Evolutionary conservation across 2,329 filamentous ascomycete genomes (phyloP), one percentile per base, ranked within the genome.

Genomic region (Capronia americana): DNA sequence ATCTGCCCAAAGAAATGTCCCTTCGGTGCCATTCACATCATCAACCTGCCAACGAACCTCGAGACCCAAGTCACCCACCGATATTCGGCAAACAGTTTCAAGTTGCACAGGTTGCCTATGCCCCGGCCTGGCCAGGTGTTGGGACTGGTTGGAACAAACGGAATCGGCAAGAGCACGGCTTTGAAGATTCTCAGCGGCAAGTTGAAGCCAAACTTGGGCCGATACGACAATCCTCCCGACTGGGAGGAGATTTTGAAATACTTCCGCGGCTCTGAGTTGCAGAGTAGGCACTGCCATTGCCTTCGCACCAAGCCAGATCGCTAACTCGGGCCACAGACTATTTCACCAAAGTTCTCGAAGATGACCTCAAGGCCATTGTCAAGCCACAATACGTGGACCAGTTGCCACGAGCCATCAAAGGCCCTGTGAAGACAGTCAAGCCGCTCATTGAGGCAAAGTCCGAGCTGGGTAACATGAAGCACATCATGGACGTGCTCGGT

Each of bases 311-410:
- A 14, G 20, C 38, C 38, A 44, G 17, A 44, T 44, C 75, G 74
- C 75, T 50, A 10, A 20, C 26, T 34, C 17, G 8, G 30, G 46
- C 4, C 5, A 57, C 73, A 92, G 92, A 99, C 84, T 99, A 99
- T 83, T 98, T 99, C 79, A 98, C 95, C 72, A 99, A 98, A 82
- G 88, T 99, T 53, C 86, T 99, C 66, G 95, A 99, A 79, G 95
- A 99, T 79, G 89, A 99, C 76, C 86, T 99, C 73, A 97, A 97
- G 85, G 94, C 96, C 67, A 92, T 99, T 65, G 93, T 98, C 74
- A 99, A 99, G 86, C 95, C 95, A 65, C 96, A 99, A 83, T 97
- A 99, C 84, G 95, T 99, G 75, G 95, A 99, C 75, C 95, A 98
- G 82, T 94, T 99, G 71, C 95, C 95, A 68, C 92, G 90, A 79